These are phyloP conservation scores for Ustilago hordei DNA, from an alignment of 1,284 basidiomycete species.

Conservation along the genomic window DNA sequence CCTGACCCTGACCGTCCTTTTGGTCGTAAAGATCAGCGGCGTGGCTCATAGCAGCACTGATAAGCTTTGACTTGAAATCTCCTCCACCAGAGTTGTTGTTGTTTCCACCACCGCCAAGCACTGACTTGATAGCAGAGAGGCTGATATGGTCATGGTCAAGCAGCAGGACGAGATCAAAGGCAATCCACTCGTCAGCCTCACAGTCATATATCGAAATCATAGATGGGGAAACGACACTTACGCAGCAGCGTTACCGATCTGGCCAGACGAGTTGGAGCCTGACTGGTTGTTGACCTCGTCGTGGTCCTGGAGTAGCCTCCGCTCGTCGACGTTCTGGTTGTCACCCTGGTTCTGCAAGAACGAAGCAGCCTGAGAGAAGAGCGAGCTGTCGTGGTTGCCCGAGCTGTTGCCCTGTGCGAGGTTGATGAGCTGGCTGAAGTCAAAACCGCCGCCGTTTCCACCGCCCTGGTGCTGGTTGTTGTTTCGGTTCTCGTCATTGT, in stretches of 20 bases:
- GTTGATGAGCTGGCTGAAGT: conserved; percentile 46
- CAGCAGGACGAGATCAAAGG: neutral
- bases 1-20: conserved; percentile 63
- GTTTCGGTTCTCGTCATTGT: conserved; percentile 21
- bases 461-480: conserved; percentile 31
- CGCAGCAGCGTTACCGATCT: conserved; percentile 64
- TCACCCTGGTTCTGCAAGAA: conserved; percentile 55
- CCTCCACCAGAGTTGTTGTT: conserved; percentile 38
- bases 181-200: neutral
- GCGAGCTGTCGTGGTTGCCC: conserved; percentile 48
- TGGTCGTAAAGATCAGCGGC: conserved; percentile 56
- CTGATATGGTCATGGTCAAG: conserved; percentile 11
- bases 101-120: conserved; percentile 46
- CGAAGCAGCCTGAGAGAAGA: conserved; percentile 51
- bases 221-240: conserved; percentile 19
- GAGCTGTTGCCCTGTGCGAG: conserved; percentile 56
- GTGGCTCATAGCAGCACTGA: conserved; percentile 49
- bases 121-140: conserved; percentile 52
- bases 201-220: neutral
- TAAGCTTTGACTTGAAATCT: conserved; percentile 48
- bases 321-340: conserved; percentile 56
- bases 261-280: conserved; percentile 44
- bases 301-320: conserved; percentile 56
- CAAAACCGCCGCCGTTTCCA: conserved; percentile 44
- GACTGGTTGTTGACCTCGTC: conserved; percentile 56